These are phyloP conservation scores for Plasmodium coatneyi DNA, from an alignment of 169 alveolate species.

Conservation along the genomic window DNA sequence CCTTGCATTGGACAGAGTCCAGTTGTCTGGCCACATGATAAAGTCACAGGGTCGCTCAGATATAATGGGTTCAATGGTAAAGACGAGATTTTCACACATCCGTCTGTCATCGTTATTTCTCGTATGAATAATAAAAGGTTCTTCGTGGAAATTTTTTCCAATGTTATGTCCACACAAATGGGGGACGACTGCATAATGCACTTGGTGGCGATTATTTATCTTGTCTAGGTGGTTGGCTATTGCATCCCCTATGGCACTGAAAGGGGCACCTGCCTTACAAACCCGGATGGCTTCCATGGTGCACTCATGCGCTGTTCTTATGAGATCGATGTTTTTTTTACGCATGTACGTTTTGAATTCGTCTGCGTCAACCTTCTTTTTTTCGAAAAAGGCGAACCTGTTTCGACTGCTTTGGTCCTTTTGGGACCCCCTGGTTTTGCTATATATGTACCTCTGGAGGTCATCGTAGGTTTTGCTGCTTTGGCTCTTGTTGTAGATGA, in stretches of 20 bases:
- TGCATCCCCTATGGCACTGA: conserved; percentile 32
- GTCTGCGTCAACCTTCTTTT: not conserved
- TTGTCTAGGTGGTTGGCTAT: conserved; percentile 22
- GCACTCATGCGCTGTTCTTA: conserved; percentile 81
- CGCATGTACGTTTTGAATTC: conserved; percentile 73
- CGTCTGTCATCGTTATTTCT: conserved; percentile 76
- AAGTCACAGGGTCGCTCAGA: conserved; percentile 63
- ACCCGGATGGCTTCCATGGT: conserved; percentile 77
- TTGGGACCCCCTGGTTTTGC: not conserved
- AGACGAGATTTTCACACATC: conserved; percentile 86
- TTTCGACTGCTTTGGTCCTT: not conserved
- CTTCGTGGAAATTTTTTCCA: conserved; percentile 85
- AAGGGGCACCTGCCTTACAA: conserved; percentile 80
- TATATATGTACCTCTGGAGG: conserved; percentile 19
- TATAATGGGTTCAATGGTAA: conserved; percentile 87
- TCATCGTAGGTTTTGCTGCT: not conserved
- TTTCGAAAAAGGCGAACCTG: conserved; percentile 33
- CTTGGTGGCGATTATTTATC: conserved; percentile 18
- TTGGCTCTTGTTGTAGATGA: conserved; percentile 3
- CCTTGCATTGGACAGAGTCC: conserved; percentile 86
- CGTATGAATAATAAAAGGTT: conserved; percentile 77
- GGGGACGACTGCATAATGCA: conserved; percentile 71
- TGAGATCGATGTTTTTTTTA: conserved; percentile 77
- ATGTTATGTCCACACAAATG: conserved; percentile 83
- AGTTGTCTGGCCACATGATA: conserved; percentile 87